These are phyloP conservation scores for Eutrema salsugineum DNA, from an alignment of 441 rosid species.

Conservation along the genomic window DNA sequence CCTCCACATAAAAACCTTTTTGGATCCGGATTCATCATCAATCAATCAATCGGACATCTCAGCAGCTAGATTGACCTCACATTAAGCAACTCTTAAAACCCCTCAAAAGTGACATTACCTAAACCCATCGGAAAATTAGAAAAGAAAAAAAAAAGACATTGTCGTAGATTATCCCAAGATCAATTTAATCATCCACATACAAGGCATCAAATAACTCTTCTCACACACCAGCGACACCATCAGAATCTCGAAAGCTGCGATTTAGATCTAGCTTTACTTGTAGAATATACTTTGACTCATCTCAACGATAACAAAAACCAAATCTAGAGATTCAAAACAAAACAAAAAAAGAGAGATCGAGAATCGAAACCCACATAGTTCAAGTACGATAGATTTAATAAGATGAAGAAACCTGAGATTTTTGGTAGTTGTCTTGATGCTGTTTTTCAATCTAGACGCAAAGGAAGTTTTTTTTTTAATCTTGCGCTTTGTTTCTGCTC, in stretches of 20 bases:
- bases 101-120: not conserved
- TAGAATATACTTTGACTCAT: conserved; percentile 2
- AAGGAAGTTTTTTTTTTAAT: not conserved
- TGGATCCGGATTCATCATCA: conserved; percentile 9
- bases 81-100: conserved; percentile 15
- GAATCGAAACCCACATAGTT: not conserved
- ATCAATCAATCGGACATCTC: conserved; percentile 12
- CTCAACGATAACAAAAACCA: not conserved
- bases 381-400: not conserved
- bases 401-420: conserved; percentile 13
- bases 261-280: conserved; percentile 20
- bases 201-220: not conserved
- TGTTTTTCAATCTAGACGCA: conserved; percentile 18
- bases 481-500: not conserved
- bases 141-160: not conserved
- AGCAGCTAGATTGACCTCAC: conserved; percentile 24
- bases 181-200: not conserved
- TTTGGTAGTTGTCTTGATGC: not conserved
- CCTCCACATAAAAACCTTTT: conserved; percentile 2
- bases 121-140: not conserved
- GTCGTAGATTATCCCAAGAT: not conserved
- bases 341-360: conserved; percentile 14
- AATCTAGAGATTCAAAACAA: conserved; percentile 24
- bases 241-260: conserved; percentile 8
- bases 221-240: conserved; percentile 13